These are phyloP conservation scores for Podospora australis DNA, from an alignment of 495 filamentous ascomycete species.

Conservation along the genomic window DNA sequence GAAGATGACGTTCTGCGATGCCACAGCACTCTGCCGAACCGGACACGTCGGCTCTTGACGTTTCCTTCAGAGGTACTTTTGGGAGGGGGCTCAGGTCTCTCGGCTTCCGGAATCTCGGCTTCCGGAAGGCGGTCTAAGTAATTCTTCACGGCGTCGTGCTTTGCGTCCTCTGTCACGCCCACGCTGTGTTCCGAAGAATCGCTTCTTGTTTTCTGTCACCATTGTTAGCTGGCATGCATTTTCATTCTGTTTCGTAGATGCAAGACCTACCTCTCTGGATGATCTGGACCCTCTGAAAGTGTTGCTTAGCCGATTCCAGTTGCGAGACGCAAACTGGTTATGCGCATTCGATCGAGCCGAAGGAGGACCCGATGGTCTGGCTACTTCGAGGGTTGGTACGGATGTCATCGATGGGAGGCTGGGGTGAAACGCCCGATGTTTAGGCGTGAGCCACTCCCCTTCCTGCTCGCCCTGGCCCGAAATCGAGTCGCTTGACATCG, in stretches of 20 bases:
- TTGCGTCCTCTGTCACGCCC: not conserved
- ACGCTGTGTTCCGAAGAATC: not conserved
- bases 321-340: not conserved
- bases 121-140: not conserved
- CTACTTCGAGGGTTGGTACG: not conserved
- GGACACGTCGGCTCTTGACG: constrained; percentile 6
- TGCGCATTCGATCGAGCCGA: too few species aligned
- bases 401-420: not conserved
- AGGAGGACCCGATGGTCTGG: not conserved
- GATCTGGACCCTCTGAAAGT: not conserved
- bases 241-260: not conserved
- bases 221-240: too few species aligned
- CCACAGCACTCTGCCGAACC: constrained; percentile 38
- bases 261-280: constrained; percentile 1
- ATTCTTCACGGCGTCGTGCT: not conserved
- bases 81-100: too few species aligned
- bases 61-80: not conserved
- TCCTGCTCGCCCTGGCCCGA: constrained; percentile 1
- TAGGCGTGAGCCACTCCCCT: constrained; percentile 16
- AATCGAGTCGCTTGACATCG: constrained; percentile 4
- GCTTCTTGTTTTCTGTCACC: not conserved
- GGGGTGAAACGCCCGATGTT: not conserved
- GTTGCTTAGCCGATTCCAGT: constrained; percentile 3
- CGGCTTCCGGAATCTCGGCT: not conserved
- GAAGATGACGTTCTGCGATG: constrained; percentile 31